Percentiles rank a stretch among this genome's conserved stretches.
These are phyloP conservation scores for Euphorbia peplus DNA, from an alignment of 345 rosid species.

Conservation along the genomic window DNA sequence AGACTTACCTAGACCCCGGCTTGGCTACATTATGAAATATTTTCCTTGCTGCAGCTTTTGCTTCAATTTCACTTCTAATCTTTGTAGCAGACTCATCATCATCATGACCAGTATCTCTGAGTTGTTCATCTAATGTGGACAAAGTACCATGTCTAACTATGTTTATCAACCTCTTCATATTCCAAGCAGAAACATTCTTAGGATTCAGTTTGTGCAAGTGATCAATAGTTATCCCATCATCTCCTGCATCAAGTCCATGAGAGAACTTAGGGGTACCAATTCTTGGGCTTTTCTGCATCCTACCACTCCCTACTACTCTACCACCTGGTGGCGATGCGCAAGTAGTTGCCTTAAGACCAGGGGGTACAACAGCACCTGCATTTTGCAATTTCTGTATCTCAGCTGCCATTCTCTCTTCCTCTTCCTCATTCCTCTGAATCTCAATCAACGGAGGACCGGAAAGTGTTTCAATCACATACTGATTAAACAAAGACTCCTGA, in stretches of 20 bases:
- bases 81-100: constrained; percentile 31
- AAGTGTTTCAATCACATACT: constrained; percentile 30
- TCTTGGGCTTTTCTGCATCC: constrained; percentile 28
- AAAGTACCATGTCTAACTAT: constrained; percentile 29
- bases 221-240: constrained; percentile 27
- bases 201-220: constrained; percentile 32
- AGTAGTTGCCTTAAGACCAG: constrained; percentile 16
- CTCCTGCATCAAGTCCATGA: constrained; percentile 17
- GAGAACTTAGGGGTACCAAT: constrained; percentile 27
- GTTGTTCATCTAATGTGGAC: constrained; percentile 29
- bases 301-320: constrained; percentile 23
- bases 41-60: constrained; percentile 32
- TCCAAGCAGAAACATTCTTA: constrained; percentile 36
- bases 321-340: not conserved
- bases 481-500: constrained; percentile 35
- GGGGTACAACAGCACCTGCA: constrained; percentile 26
- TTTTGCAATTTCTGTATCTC: constrained; percentile 26
- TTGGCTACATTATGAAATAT: constrained; percentile 33
- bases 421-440: constrained; percentile 24
- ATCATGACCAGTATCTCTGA: constrained; percentile 15
- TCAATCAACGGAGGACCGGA: constrained; percentile 33
- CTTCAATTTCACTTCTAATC: constrained; percentile 33
- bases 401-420: constrained; percentile 18
- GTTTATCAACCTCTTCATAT: constrained; percentile 38
- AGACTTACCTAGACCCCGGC: constrained; percentile 26